Conservation (phyloP, 148 eudicot genomes). For the Tetragonia tetragonoides region DNA sequence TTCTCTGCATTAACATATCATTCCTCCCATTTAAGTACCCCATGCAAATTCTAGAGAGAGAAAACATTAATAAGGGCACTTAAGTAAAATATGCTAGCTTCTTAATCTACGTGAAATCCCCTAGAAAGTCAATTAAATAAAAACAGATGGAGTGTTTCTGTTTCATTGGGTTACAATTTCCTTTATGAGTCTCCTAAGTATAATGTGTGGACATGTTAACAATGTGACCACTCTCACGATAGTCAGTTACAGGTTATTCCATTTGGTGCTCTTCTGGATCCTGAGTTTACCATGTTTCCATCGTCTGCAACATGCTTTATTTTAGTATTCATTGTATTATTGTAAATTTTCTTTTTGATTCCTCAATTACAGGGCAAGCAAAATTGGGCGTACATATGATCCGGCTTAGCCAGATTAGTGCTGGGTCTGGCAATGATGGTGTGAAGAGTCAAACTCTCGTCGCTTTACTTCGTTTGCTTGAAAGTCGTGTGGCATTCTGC, state of each 20-base stretch:
- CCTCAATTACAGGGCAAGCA: conserved; percentile 64
- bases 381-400: conserved; percentile 77
- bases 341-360: neutral
- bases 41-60: too few species aligned
- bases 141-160: too few species aligned
- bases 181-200: neutral
- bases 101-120: too few species aligned
- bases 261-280: neutral
- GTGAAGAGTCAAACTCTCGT: conserved; percentile 74
- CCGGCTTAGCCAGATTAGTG: conserved; percentile 75
- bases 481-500: conserved; percentile 70
- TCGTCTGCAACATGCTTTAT: neutral
- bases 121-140: too few species aligned
- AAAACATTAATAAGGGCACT: too few species aligned
- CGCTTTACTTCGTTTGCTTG: conserved; percentile 78
- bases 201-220: too few species aligned
- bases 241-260: neutral
- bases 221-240: neutral
- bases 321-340: neutral
- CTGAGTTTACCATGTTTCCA: neutral
- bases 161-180: neutral
- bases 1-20: too few species aligned
- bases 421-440: conserved; percentile 46
- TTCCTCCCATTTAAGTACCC: too few species aligned
- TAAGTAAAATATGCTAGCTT: too few species aligned